Percentiles rank a stretch among this genome's conserved stretches.
Evolutionary conservation across 2,329 filamentous ascomycete genomes (phyloP).

Genomic region (Ophiostoma pallidulum): DNA sequence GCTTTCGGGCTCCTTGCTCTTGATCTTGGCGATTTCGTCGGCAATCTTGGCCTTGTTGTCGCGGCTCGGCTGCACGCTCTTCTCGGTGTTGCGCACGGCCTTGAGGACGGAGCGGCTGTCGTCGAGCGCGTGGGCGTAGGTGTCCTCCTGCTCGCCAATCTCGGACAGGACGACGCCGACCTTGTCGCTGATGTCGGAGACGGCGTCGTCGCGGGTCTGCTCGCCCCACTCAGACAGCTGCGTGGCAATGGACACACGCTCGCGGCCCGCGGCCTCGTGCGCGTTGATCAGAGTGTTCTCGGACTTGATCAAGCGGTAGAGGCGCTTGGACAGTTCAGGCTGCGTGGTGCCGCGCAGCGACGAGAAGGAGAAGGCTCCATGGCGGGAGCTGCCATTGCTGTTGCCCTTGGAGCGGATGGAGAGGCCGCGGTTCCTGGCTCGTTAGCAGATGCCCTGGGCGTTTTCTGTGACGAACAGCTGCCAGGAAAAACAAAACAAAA

Average conservation of each 20-base stretch:
- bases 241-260: slow-evolving; percentile 73
- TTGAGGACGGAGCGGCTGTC: slow-evolving; percentile 77
- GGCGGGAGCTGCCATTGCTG: slow-evolving; percentile 26
- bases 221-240: slow-evolving; percentile 97
- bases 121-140: slow-evolving; percentile 78
- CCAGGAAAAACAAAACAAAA: not conserved
- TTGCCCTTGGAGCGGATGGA: slow-evolving; percentile 59
- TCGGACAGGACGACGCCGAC: slow-evolving; percentile 85
- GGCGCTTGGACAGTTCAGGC: slow-evolving; percentile 78
- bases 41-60: slow-evolving; percentile 80
- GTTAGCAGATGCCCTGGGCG: slow-evolving; percentile 13
- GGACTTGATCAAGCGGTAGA: slow-evolving; percentile 89
- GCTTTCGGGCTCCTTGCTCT: slow-evolving; percentile 84
- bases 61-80: slow-evolving; percentile 84
- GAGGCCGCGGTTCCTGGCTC: slow-evolving; percentile 60
- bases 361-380: slow-evolving; percentile 66
- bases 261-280: slow-evolving; percentile 75
- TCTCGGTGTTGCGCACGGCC: slow-evolving; percentile 89
- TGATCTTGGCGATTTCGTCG: slow-evolving; percentile 86
- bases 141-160: slow-evolving; percentile 87
- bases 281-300: slow-evolving; percentile 81
- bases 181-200: slow-evolving; percentile 92
- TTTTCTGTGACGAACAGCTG: too few species aligned
- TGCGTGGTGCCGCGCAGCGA: slow-evolving; percentile 78
- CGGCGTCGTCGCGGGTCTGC: slow-evolving; percentile 73